Conservation (phyloP, 2,329 filamentous ascomycete species). For the Penicillium olsonii region DNA sequence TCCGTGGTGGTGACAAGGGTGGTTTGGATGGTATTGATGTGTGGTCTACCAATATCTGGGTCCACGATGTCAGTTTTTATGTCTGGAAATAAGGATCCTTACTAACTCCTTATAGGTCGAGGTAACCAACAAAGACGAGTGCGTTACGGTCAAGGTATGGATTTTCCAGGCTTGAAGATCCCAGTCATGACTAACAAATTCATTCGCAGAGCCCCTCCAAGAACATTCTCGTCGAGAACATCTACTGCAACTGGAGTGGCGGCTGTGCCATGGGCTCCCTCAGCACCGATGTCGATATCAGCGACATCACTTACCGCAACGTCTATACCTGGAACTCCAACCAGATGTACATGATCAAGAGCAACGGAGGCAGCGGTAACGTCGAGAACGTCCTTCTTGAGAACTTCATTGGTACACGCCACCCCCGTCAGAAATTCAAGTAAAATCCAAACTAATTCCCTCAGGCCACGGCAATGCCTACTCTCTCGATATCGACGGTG, state of each 20-base stretch:
- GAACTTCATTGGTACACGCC: conserved; percentile 53
- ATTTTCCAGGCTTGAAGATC: background rate
- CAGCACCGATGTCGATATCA: conserved; percentile 51
- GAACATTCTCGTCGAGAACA: conserved; percentile 60
- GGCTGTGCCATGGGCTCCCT: conserved; percentile 61
- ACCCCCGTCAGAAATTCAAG: background rate
- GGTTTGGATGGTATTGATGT: conserved; percentile 61
- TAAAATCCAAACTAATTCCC: background rate
- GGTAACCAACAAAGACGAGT: conserved; percentile 65
- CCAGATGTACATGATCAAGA: conserved; percentile 66
- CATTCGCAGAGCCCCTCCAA: conserved; percentile 47
- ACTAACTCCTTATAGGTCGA: conserved; percentile 39
- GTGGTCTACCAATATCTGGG: conserved; percentile 57
- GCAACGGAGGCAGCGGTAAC: conserved; percentile 57
- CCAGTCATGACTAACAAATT: background rate
- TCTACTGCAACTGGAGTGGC: conserved; percentile 65
- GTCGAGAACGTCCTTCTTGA: conserved; percentile 54
- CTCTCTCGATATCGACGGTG: conserved; percentile 57
- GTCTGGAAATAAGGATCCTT: background rate
- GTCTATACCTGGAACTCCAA: conserved; percentile 62
- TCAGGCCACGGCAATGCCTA: conserved; percentile 60
- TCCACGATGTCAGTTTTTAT: conserved; percentile 51
- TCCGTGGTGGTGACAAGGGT: conserved; percentile 54
- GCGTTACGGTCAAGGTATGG: conserved; percentile 56
- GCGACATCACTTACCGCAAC: conserved; percentile 57